Evolutionary conservation across 495 filamentous ascomycete genomes (phyloP), one percentile per base, ranked within the genome.

Genomic region (Neurospora sp.): DNA sequence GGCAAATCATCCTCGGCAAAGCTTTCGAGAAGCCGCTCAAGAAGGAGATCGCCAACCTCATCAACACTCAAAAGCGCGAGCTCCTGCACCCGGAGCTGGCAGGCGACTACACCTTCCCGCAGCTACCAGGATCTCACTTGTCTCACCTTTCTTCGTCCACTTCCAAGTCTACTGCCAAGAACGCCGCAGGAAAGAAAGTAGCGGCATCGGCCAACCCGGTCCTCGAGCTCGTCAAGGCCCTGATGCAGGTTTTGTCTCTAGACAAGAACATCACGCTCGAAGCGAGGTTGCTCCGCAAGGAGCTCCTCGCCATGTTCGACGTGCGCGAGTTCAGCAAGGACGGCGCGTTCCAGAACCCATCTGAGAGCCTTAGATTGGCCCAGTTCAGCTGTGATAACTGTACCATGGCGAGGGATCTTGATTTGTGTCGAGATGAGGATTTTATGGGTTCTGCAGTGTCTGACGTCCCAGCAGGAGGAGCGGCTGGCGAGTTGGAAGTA

Each of bases 351-450:
- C 86, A 88, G 72, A 98, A 99, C 78, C 96, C 96, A 0, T 92
- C 90, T 74, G 89, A 90, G 69, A 90, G 85, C 44, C 84, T 97
- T 16, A 89, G 87, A 72, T 82, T 99, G 14, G 78, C 87, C 3
- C 91, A 94, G 78, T 83, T 97, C 61, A 90, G 92, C 72, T 98
- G 96, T 81, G 89, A 91, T 61, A 90, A 91, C 75, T 98, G 96
- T 82, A 96, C 93, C 72, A 86, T 94, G 82, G 87, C 92, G 18
- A 90, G 94, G 22, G 94, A 98, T 78, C 85, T 98, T 48, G 96
- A 99, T 77, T 86, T 99, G 18, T 99, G 96, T 79, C 91, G 96
- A n/a, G 94, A 98, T 76, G 92, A 93, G 76, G 90, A 93, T 71
- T 79, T 97, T 5, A 84, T 97, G 45, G 89, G 91, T n/a, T n/a